Evolutionary conservation across 2,329 filamentous ascomycete genomes (phyloP).

Genomic region (Penicillium sp.): DNA sequence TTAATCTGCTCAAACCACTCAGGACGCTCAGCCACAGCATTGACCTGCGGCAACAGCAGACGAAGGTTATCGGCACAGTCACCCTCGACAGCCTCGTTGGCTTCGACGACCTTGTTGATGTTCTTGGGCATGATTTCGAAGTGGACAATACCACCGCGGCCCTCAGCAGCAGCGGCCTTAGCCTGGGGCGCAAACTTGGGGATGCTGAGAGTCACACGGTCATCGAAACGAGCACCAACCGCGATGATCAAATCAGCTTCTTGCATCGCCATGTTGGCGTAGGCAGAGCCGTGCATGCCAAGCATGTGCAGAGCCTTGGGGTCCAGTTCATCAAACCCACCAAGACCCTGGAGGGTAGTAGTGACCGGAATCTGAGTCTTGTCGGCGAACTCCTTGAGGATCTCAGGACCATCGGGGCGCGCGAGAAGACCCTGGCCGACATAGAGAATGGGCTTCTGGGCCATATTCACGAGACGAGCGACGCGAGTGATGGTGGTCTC

Average conservation of each 20-base stretch:
- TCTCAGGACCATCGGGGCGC: slow-evolving; percentile 67
- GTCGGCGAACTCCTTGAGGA: slow-evolving; percentile 80
- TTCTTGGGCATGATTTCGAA: slow-evolving; percentile 99
- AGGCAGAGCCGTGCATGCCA: slow-evolving; percentile 95
- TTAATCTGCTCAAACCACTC: slow-evolving; percentile 89
- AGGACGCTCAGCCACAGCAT: slow-evolving; percentile 59
- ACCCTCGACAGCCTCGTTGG: slow-evolving; percentile 89
- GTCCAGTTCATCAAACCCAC: slow-evolving; percentile 86
- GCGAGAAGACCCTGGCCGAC: slow-evolving; percentile 85
- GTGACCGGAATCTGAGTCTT: slow-evolving; percentile 91
- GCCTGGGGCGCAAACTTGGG: slow-evolving; percentile 84
- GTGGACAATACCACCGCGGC: slow-evolving; percentile 88
- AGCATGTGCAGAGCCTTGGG: slow-evolving; percentile 96
- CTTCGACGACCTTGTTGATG: slow-evolving; percentile 98
- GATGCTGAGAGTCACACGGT: slow-evolving; percentile 80
- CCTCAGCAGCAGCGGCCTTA: slow-evolving; percentile 74
- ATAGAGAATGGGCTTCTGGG: slow-evolving; percentile 93
- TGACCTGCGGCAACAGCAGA: slow-evolving; percentile 65
- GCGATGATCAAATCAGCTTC: slow-evolving; percentile 94
- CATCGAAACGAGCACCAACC: slow-evolving; percentile 88
- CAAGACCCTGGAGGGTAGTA: slow-evolving; percentile 89
- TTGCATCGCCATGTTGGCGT: slow-evolving; percentile 97
- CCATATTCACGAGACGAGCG: slow-evolving; percentile 73
- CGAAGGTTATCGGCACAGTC: slow-evolving; percentile 77
- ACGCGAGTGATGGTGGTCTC: slow-evolving; percentile 68